phyloP scores from a whole-genome alignment of 1,284 basidiomycete species.

The Ustilago loliicola region DNA sequence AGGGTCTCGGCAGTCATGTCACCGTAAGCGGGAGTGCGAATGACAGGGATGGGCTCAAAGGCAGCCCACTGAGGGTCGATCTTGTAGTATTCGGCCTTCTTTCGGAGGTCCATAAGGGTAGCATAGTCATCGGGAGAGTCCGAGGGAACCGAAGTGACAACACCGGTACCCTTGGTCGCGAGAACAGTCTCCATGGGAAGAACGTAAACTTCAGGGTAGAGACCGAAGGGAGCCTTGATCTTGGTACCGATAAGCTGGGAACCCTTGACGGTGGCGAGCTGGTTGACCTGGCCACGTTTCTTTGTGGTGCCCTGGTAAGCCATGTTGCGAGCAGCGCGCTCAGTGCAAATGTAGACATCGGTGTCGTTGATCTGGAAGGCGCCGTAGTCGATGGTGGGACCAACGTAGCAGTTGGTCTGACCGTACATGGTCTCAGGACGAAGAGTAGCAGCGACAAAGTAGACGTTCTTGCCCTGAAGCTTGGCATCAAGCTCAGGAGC shows the following conservation, averaged over 20 bases:
- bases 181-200: slow-evolving; percentile 98
- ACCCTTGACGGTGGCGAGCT: slow-evolving; percentile 73
- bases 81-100: slow-evolving; percentile 97
- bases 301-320: slow-evolving; percentile 85
- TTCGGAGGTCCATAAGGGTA: slow-evolving; percentile 90
- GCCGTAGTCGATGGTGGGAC: slow-evolving; percentile 90
- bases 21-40: slow-evolving; percentile 90
- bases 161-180: slow-evolving; percentile 96
- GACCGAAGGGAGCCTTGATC: slow-evolving; percentile 87
- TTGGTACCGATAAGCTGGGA: slow-evolving; percentile 87
- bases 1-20: slow-evolving; percentile 90
- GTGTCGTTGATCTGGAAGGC: slow-evolving; percentile 81
- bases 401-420: slow-evolving; percentile 98
- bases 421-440: slow-evolving; percentile 98
- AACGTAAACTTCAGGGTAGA: slow-evolving; percentile 90
- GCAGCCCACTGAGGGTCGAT: slow-evolving; percentile 91
- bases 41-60: slow-evolving; percentile 87
- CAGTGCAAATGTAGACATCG: slow-evolving; percentile 85
- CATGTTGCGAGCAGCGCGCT: slow-evolving; percentile 95
- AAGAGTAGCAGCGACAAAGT: slow-evolving; percentile 92
- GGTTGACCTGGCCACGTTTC: slow-evolving; percentile 70
- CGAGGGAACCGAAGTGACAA: slow-evolving; percentile 97
- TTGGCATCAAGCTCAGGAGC: slow-evolving; percentile 76
- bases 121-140: slow-evolving; percentile 98
- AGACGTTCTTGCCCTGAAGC: slow-evolving; percentile 84